Percentiles rank a stretch among this genome's conserved stretches.
These are phyloP conservation scores for Xylariales sp. DNA, from an alignment of 2,329 filamentous ascomycete genomes.

Conservation along the genomic window DNA sequence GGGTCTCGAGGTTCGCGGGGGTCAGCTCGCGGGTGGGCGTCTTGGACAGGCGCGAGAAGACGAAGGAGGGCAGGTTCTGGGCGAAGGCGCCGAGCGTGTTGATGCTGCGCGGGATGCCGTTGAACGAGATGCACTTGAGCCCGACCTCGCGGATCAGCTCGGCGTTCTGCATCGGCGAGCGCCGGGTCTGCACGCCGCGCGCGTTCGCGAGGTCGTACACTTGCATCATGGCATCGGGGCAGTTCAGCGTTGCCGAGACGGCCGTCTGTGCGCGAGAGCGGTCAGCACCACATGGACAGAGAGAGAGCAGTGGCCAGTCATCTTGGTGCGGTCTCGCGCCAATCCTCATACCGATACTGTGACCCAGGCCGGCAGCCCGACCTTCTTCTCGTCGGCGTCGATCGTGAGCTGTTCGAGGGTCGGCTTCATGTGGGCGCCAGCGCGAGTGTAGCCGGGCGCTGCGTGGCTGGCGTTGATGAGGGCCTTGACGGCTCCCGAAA, in stretches of 20 bases:
- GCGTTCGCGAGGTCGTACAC: slow-evolving; percentile 66
- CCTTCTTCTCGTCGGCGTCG: slow-evolving; percentile 67
- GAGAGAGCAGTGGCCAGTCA: too few species aligned
- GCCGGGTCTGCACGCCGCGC: slow-evolving; percentile 21
- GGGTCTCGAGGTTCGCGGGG: slow-evolving; percentile 63
- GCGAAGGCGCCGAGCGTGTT: slow-evolving; percentile 82
- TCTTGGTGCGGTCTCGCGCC: too few species aligned
- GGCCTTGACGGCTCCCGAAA: slow-evolving; percentile 76
- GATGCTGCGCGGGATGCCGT: slow-evolving; percentile 85
- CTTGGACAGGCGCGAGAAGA: slow-evolving; percentile 66
- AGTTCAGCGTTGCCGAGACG: slow-evolving; percentile 87
- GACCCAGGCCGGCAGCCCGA: slow-evolving; percentile 52
- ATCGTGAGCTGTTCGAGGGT: slow-evolving; percentile 73
- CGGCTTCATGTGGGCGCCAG: slow-evolving; percentile 70
- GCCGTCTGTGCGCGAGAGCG: slow-evolving; percentile 68
- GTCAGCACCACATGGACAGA: too few species aligned
- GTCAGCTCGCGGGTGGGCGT: slow-evolving; percentile 66
- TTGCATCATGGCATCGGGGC: slow-evolving; percentile 76
- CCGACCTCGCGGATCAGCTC: slow-evolving; percentile 81
- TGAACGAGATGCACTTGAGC: slow-evolving; percentile 82
- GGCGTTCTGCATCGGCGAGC: slow-evolving; percentile 62
- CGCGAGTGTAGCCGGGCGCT: slow-evolving; percentile 72
- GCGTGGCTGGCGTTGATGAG: slow-evolving; percentile 78
- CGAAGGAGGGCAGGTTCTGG: slow-evolving; percentile 66
- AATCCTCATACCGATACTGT: slow-evolving; percentile 48